Base-by-base conservation (phyloP, 169 alveolate species). In the Theileria annulata region DNA sequence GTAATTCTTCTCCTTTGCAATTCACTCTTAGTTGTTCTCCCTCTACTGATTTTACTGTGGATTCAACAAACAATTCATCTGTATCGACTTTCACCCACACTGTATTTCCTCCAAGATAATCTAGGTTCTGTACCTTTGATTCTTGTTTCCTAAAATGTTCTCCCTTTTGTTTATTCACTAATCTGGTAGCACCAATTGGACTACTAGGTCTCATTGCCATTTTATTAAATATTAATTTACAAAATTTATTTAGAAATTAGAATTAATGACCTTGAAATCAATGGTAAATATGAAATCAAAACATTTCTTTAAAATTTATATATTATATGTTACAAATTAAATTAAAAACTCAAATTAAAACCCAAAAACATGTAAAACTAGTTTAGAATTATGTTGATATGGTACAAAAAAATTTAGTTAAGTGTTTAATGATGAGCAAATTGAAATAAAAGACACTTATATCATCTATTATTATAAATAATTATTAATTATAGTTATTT, bases 71-170 rank as follows among this genome's bases (percentile, higher is more conserved):
- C 51, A 84, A 47, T 28, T 84, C 87, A 42, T 84, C 90, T 17
- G 63, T 33, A 35, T 84, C 90, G 5, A 66, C 75, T 49, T 84
- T 84, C 31, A 84, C 74, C 90, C 90, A 84, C 30, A 84, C 83
- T 1, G 70, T 73, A 25, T 56, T 51, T 28, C 87, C 90, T 13
- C 71, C 31, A 42, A 84, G 33, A 49, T 77, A 84, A 19, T 84
- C 79, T 59, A 84, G 23, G 37, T 76, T 84, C 25, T 84, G 86
- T 35, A 84, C 86, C 31, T 72, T 77, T 60, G 90, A 84, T 33
- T 84, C 90, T 64, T 28, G 84, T 33, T 85, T 80, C 28, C 12
- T 21, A 48, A 82, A 82, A 54, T 82, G 89, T 28, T 82, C 80
- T 9, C 89, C 85, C 17, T 56, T 54, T 1, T 37, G 79, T 33